Conservation (phyloP, 208 protist species). For the Acanthamoeba pearcei region DNA sequence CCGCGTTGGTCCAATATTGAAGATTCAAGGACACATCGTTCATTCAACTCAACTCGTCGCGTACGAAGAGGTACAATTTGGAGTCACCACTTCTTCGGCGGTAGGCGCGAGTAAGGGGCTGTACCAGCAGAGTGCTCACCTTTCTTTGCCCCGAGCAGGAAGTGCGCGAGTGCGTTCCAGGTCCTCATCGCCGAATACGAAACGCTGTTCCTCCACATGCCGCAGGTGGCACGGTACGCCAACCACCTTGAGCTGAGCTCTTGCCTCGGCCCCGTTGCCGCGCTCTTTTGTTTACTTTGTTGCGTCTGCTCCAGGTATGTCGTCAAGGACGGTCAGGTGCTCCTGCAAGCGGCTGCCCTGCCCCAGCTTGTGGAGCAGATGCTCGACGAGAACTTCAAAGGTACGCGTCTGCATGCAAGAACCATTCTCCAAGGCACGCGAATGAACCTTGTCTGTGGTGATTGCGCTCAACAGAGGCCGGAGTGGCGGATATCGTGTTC, state of each 20-base stretch:
- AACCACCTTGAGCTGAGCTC: background rate
- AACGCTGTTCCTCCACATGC: slow-evolving; percentile 3
- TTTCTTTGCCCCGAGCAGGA: background rate
- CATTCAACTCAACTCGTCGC: slow-evolving; percentile 4
- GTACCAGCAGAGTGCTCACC: background rate
- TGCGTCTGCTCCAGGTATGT: background rate
- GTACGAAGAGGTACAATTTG: slow-evolving; percentile 19
- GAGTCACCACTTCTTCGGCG: background rate
- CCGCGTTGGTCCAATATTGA: background rate
- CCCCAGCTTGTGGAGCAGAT: slow-evolving; percentile 62
- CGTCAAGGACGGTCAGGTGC: slow-evolving; percentile 19
- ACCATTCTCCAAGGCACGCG: background rate
- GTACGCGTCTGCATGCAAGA: background rate
- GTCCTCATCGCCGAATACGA: slow-evolving; percentile 1
- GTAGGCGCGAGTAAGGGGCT: no score
- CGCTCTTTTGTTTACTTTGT: background rate
- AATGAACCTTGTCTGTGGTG: background rate
- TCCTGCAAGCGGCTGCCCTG: background rate
- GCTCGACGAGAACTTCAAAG: slow-evolving; percentile 49
- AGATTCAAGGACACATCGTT: slow-evolving; percentile 38
- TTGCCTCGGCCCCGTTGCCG: background rate
- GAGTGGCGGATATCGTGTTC: slow-evolving; percentile 50
- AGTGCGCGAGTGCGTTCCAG: background rate
- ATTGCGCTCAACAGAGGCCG: background rate
- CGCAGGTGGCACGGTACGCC: background rate